These are phyloP conservation scores for Zasmidium citrigriseum DNA, from an alignment of 2,329 filamentous ascomycete species.

Conservation along the genomic window DNA sequence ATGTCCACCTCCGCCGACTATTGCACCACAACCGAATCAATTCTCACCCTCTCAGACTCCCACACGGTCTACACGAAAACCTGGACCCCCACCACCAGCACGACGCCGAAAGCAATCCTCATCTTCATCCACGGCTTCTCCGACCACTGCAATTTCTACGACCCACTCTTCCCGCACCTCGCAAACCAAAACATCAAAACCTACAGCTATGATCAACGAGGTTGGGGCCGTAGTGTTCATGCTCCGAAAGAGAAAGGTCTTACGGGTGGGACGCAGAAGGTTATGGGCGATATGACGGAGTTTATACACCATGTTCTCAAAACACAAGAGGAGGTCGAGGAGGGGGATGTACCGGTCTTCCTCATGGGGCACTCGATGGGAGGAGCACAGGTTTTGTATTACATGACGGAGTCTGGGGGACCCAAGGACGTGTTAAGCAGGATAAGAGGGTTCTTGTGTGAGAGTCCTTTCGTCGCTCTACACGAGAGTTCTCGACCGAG, in stretches of 20 bases:
- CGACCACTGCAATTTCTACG: conserved; percentile 78
- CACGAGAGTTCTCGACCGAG: conserved; percentile 65
- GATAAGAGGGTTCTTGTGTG: conserved; percentile 73
- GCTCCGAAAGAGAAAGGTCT: conserved; percentile 65
- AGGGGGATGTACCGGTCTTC: conserved; percentile 64
- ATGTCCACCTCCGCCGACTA: no score
- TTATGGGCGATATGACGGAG: conserved; percentile 75
- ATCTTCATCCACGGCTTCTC: conserved; percentile 88
- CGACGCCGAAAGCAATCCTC: conserved; percentile 70
- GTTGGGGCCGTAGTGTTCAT: conserved; percentile 77
- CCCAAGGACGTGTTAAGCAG: conserved; percentile 55
- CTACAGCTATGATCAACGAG: conserved; percentile 79
- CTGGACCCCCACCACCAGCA: conserved; percentile 45
- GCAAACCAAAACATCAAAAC: conserved; percentile 72
- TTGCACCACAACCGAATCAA: conserved; percentile 52
- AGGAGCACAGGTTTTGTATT: conserved; percentile 72
- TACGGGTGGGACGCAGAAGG: conserved; percentile 68
- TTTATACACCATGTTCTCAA: conserved; percentile 58
- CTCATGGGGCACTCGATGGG: conserved; percentile 92
- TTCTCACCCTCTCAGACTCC: conserved; percentile 54
- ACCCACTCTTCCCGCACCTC: conserved; percentile 70
- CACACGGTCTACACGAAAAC: conserved; percentile 62
- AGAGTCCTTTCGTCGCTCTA: conserved; percentile 78
- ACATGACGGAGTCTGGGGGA: conserved; percentile 48
- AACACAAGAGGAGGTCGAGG: conserved; percentile 9